A percentile compares a stretch with the other conserved stretches of the same genome.
phyloP scores from a whole-genome alignment of 805 yeast genomes.

The Starmerella vitae region DNA sequence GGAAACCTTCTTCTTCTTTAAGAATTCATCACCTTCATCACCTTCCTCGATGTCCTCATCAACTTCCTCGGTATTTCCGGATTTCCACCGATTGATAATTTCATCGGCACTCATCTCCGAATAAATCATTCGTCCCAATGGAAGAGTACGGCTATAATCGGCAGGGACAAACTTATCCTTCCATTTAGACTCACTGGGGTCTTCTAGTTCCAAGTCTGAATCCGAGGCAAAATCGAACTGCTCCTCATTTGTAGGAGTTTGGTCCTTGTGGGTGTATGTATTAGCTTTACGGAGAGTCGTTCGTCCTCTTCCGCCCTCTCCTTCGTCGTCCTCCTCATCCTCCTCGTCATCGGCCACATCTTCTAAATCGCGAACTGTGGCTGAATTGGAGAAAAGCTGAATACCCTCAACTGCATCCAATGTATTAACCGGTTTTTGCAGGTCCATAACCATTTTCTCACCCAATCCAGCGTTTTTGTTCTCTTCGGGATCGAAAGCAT shows the following conservation, averaged over 20 bases:
- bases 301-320: conserved; percentile 34
- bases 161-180: conserved; percentile 34
- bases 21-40: conserved; percentile 29
- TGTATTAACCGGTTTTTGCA: conserved; percentile 56
- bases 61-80: conserved; percentile 16
- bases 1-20: conserved; percentile 18
- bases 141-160: conserved; percentile 51
- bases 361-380: conserved; percentile 35
- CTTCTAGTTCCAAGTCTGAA: conserved; percentile 19
- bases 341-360: conserved; percentile 28
- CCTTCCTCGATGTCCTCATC: conserved; percentile 21
- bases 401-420: conserved; percentile 55
- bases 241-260: conserved; percentile 3
- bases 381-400: conserved; percentile 55
- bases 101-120: conserved; percentile 58
- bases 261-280: conserved; percentile 3
- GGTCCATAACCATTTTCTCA: conserved; percentile 66
- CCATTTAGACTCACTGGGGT: conserved; percentile 26
- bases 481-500: conserved; percentile 35
- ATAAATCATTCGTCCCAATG: conserved; percentile 68
- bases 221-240: conserved; percentile 17
- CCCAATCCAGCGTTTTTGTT: conserved; percentile 58
- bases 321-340: conserved; percentile 30
- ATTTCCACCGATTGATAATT: conserved; percentile 23
- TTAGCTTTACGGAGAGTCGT: conserved; percentile 19